These are phyloP conservation scores for Pythium graminicola DNA, from an alignment of 352 stramenopile genomes.

Conservation along the genomic window DNA sequence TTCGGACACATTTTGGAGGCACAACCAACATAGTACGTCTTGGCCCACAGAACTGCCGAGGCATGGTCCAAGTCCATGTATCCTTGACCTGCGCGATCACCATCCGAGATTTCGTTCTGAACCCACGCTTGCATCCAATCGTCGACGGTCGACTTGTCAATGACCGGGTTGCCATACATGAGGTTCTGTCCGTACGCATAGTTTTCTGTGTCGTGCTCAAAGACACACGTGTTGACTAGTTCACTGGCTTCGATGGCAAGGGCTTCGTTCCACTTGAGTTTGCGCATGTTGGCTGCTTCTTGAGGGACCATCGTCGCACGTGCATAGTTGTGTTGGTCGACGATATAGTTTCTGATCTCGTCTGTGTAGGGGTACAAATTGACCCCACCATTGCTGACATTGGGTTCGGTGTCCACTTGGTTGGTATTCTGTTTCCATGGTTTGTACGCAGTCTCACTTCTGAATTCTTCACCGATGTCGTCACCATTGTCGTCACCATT, in stretches of 20 bases:
- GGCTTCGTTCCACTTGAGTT: slow-evolving; percentile 30
- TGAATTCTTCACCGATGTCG: too few species aligned
- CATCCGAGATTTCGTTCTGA: slow-evolving; percentile 25
- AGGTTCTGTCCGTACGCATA: slow-evolving; percentile 38
- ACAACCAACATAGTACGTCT: slow-evolving; percentile 30
- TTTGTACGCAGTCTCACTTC: too few species aligned
- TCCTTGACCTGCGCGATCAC: slow-evolving; percentile 24
- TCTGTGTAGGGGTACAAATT: slow-evolving; percentile 30
- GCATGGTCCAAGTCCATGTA: slow-evolving; percentile 35
- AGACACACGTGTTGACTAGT: slow-evolving; percentile 33
- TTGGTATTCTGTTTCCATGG: not conserved
- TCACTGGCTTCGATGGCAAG: slow-evolving; percentile 35
- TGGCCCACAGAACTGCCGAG: slow-evolving; percentile 37
- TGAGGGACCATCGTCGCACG: slow-evolving; percentile 23
- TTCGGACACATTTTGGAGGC: slow-evolving; percentile 30
- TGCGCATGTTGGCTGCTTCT: slow-evolving; percentile 32
- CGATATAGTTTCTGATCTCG: slow-evolving; percentile 30
- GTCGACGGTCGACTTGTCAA: slow-evolving; percentile 24
- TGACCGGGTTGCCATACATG: slow-evolving; percentile 25
- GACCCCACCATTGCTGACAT: slow-evolving; percentile 28
- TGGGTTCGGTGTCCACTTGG: slow-evolving; percentile 15
- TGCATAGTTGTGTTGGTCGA: slow-evolving; percentile 31
- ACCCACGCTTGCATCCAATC: slow-evolving; percentile 34
- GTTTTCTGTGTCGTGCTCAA: slow-evolving; percentile 33
- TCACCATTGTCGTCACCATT: not conserved